Evolutionary conservation across 2,329 filamentous ascomycete genomes (phyloP).

Genomic region (Triangularia setosa): DNA sequence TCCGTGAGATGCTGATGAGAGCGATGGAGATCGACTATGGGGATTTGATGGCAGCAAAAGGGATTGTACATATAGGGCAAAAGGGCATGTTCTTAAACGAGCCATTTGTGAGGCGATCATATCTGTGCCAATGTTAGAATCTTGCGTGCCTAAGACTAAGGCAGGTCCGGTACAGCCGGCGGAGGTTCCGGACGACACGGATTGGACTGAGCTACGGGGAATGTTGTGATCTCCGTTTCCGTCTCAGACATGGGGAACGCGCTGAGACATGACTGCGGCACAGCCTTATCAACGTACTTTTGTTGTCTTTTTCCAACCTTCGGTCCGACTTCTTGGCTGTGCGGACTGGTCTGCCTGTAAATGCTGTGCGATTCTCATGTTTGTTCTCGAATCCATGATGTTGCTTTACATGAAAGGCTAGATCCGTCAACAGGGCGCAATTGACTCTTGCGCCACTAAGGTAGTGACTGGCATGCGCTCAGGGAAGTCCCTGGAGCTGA

Average conservation of each 20-base stretch:
- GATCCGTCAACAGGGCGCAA: not conserved
- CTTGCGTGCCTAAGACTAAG: not conserved
- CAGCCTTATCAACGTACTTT: not conserved
- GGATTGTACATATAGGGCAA: not conserved
- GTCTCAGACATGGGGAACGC: not conserved
- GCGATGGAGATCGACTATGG: not conserved
- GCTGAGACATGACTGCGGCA: not conserved
- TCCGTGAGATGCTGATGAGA: not conserved
- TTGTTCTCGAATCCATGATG: not conserved
- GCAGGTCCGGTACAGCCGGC: not conserved
- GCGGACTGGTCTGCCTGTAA: not conserved
- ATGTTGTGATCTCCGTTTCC: not conserved
- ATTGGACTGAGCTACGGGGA: not conserved
- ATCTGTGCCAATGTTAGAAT: not conserved
- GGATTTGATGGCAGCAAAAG: not conserved
- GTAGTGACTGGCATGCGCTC: not conserved
- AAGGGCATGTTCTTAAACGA: not conserved
- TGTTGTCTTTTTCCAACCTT: not conserved
- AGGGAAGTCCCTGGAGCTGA: not conserved
- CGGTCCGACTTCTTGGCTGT: not conserved
- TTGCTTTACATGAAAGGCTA: not conserved
- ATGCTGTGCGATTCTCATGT: not conserved
- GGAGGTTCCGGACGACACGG: not conserved
- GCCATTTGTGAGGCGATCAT: not conserved
- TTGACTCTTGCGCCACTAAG: not conserved